Percentiles rank a stretch among this genome's conserved stretches.
Conservation (phyloP, 768 basidiomycete species). For the Agaricus sinodeliciosus region DNA sequence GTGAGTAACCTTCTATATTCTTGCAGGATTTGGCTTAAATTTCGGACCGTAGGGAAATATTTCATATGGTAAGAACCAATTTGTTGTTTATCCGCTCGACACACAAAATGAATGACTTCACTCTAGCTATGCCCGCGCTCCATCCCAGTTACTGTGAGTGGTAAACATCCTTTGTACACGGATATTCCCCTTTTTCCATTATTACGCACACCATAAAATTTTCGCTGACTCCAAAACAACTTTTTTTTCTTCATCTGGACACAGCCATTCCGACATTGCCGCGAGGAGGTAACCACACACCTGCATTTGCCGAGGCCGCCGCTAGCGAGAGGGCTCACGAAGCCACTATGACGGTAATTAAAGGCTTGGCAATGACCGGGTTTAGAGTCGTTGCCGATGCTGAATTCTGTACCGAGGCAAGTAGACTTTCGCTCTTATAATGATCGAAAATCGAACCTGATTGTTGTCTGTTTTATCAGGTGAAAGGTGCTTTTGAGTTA, state of each 20-base stretch:
- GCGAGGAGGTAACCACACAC: conserved; percentile 72
- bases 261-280: conserved; percentile 67
- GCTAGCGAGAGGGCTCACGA: conserved; percentile 55
- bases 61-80: conserved; percentile 45
- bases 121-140: conserved; percentile 50
- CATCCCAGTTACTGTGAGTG: conserved; percentile 57
- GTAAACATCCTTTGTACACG: conserved; percentile 19
- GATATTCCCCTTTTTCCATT: background rate
- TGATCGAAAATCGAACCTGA: too few relatives aligned
- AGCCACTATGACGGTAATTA: conserved; percentile 47
- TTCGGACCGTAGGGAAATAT: conserved; percentile 56
- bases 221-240: background rate
- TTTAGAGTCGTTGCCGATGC: conserved; percentile 53
- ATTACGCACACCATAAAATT: background rate
- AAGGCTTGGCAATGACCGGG: conserved; percentile 56
- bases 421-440: conserved; percentile 6
- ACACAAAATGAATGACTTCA: conserved; percentile 11
- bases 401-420: conserved; percentile 50
- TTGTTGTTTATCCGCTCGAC: background rate
- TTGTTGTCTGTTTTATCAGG: conserved; percentile 11
- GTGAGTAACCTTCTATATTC: conserved; percentile 34
- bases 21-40: conserved; percentile 1
- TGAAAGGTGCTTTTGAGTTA: conserved; percentile 18
- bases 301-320: conserved; percentile 57
- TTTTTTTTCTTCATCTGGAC: background rate